These are phyloP conservation scores for Agrocybe praecox DNA, from an alignment of 768 basidiomycete species.

Conservation along the genomic window DNA sequence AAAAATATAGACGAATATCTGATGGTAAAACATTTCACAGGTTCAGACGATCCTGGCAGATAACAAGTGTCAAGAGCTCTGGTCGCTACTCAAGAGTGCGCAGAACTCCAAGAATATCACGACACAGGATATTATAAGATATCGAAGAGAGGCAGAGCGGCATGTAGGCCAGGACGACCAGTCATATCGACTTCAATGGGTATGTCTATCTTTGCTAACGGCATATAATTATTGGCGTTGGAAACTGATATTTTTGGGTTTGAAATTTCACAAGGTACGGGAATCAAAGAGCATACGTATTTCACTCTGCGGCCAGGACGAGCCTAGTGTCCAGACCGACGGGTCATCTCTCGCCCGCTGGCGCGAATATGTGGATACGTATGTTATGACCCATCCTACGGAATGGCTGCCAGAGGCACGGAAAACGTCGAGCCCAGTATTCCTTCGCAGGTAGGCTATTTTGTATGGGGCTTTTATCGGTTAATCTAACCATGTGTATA, in stretches of 20 bases:
- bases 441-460: conserved; percentile 59
- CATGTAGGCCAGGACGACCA: conserved; percentile 77
- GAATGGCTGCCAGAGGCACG: conserved; percentile 62
- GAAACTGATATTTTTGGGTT: conserved; percentile 15
- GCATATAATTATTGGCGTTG: conserved; percentile 2
- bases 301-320: conserved; percentile 60
- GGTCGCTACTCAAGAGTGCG: conserved; percentile 70
- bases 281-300: conserved; percentile 59
- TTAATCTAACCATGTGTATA: conserved; percentile 36
- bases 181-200: conserved; percentile 82
- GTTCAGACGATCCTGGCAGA: conserved; percentile 88
- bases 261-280: conserved; percentile 45
- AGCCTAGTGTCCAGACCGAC: conserved; percentile 65
- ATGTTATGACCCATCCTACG: conserved; percentile 68
- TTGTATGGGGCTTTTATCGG: conserved; percentile 13
- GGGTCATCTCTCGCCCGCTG: conserved; percentile 57
- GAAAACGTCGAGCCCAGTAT: conserved; percentile 41
- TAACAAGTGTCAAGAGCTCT: conserved; percentile 84
- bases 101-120: conserved; percentile 55
- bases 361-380: conserved; percentile 76
- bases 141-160: conserved; percentile 79
- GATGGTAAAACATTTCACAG: conserved; percentile 36
- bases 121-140: conserved; percentile 70
- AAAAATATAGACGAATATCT: background rate
- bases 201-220: conserved; percentile 35